Evolutionary conservation across 352 stramenopile species (phyloP), one percentile per base, ranked within the genome.

Genomic region (Halophytophthora polymorphica): DNA sequence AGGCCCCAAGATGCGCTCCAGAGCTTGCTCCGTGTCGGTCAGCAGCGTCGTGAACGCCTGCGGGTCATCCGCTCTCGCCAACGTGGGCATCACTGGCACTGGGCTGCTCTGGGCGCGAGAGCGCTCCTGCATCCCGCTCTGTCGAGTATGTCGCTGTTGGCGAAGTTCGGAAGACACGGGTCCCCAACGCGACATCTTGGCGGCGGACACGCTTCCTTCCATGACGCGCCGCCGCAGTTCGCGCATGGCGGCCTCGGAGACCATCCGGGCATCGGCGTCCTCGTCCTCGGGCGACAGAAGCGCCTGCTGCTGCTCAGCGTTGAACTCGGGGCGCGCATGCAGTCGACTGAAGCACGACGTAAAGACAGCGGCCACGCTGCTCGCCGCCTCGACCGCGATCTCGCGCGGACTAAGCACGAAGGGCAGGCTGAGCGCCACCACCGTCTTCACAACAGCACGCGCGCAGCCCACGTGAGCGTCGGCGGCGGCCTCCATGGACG

Each of bases 201-300:
- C 40, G 28, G 34, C 3, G 46, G 29, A 39, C 10, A 45, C 54
- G 44, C 78, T 67, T 40, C 64, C 55, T 25, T 84, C 66, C 49
- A 88, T 82, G 38, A 88, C 72, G 37, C 80, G 73, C 22, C 77
- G 73, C 28, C 80, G 68, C 45, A 90, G 64, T 65, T 90, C 79
- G 36, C 86, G 61, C 71, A 86, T 86, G 15, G 74, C 76, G 2
- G 74, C 71, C 53, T 86, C 73, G 0, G 75, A 73, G 29, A 77
- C 66, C 23, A 63, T 46, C 43, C 69, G 65, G 45, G 71, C 66
- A 22, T 81, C 69, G 3, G 63, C 61, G 2, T 52, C 71, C 19
- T 53, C 51, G 13, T 75, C 69, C n/a, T 78, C 67, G 2, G 64
- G 67, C 43, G 73, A 86, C 5, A 88, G 69, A 31, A 90, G 58